Evolutionary conservation across 2,329 filamentous ascomycete species (phyloP).

Genomic region (Aspergillus ustus): DNA sequence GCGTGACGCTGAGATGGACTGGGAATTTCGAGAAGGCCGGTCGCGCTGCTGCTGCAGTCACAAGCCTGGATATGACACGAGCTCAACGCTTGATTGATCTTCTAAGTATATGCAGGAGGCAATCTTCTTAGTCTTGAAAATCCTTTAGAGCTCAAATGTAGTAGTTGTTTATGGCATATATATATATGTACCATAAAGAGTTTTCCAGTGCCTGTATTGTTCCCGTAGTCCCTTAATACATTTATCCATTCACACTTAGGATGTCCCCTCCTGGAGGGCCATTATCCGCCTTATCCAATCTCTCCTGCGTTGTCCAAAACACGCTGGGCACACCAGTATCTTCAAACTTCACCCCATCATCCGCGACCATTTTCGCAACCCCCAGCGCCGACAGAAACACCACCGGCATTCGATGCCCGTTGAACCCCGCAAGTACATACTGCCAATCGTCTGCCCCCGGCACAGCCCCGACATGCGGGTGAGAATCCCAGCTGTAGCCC

Average conservation of each 20-base stretch:
- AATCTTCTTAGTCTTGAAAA: too few species aligned
- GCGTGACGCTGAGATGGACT: too few species aligned
- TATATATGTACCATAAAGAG: too few species aligned
- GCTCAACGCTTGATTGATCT: too few species aligned
- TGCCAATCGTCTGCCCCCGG: constrained; percentile 52
- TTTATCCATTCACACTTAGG: constrained; percentile 20
- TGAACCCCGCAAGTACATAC: constrained; percentile 65
- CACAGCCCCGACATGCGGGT: constrained; percentile 58
- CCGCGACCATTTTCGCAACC: constrained; percentile 60
- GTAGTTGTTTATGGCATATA: too few species aligned
- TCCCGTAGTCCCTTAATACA: too few species aligned
- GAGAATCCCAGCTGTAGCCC: constrained; percentile 56
- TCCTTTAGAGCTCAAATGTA: too few species aligned
- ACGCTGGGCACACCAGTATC: constrained; percentile 35
- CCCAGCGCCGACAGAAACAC: constrained; percentile 64
- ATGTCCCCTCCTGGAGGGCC: constrained; percentile 34
- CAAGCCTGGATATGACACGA: too few species aligned
- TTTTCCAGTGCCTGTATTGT: too few species aligned
- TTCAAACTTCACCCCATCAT: constrained; percentile 28
- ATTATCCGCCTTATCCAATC: constrained; percentile 30
- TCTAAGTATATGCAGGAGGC: too few species aligned
- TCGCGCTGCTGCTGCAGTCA: too few species aligned
- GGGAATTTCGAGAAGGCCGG: too few species aligned
- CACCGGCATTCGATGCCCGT: constrained; percentile 70
- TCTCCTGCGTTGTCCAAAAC: constrained; percentile 33